These are phyloP conservation scores for Iberis pinnata DNA, from an alignment of 345 rosid species.

Conservation along the genomic window DNA sequence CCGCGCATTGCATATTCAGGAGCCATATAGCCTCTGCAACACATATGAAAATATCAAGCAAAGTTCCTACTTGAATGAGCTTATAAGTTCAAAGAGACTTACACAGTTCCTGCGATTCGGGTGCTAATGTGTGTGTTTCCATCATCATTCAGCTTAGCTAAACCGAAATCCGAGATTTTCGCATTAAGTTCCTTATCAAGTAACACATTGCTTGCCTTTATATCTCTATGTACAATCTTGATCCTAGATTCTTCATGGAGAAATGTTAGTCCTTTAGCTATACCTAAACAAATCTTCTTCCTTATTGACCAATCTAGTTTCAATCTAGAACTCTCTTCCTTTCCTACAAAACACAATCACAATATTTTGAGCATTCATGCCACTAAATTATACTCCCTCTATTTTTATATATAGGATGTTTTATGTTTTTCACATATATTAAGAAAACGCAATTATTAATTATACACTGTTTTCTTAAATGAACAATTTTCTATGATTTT, in stretches of 20 bases:
- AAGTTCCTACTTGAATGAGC: too few relatives aligned
- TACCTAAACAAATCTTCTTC: slow-evolving; percentile 57
- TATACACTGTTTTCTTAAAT: too few relatives aligned
- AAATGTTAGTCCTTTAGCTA: slow-evolving; percentile 69
- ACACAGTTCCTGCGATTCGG: slow-evolving; percentile 83
- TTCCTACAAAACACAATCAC: slow-evolving; percentile 52
- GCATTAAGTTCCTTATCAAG: slow-evolving; percentile 76
- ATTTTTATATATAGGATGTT: too few relatives aligned
- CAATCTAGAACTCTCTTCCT: slow-evolving; percentile 36
- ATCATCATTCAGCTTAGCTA: slow-evolving; percentile 85
- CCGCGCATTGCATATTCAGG: slow-evolving; percentile 85
- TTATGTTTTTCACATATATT: too few relatives aligned
- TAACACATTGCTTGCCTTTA: slow-evolving; percentile 82
- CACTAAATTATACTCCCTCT: too few relatives aligned
- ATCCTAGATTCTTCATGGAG: slow-evolving; percentile 82
- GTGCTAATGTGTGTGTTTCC: slow-evolving; percentile 83
- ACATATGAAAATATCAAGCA: slow-evolving; percentile 4
- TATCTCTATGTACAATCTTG: slow-evolving; percentile 90
- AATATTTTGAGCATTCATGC: too few relatives aligned
- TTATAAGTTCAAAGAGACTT: slow-evolving; percentile 26
- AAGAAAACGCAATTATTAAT: too few relatives aligned
- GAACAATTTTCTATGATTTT: too few relatives aligned
- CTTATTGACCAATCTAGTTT: slow-evolving; percentile 71
- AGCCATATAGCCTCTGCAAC: slow-evolving; percentile 44
- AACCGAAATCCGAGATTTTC: slow-evolving; percentile 87